A percentile compares a stretch with the other conserved stretches of the same genome.
phyloP scores from a whole-genome alignment of 2,329 filamentous ascomycete species.

The Paraphaeosphaeria sporulosa region DNA sequence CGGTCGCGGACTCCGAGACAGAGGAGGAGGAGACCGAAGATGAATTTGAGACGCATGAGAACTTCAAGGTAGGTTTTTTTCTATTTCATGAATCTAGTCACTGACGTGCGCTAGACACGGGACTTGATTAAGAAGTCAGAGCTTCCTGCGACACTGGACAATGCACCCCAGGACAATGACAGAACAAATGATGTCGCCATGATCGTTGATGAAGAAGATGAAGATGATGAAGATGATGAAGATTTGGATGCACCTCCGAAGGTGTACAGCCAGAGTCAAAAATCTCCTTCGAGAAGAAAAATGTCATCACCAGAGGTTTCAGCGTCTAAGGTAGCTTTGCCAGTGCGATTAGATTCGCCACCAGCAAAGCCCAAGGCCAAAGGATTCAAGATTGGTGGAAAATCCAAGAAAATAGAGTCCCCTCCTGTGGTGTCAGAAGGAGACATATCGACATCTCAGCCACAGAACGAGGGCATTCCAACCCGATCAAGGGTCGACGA shows the following conservation, averaged over 20 bases:
- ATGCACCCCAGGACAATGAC: constrained; percentile 15
- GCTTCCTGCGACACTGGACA: not conserved
- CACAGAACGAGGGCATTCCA: constrained; percentile 3
- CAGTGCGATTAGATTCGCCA: not conserved
- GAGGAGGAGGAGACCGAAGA: constrained; percentile 44
- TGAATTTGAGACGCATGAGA: constrained; percentile 46
- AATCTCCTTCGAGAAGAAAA: constrained; percentile 5
- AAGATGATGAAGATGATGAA: constrained; percentile 37
- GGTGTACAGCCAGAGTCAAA: constrained; percentile 22
- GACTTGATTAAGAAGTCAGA: not conserved
- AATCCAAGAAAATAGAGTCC: constrained; percentile 20
- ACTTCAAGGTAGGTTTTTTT: constrained; percentile 35
- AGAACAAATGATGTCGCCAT: constrained; percentile 45
- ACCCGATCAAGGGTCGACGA: constrained; percentile 9
- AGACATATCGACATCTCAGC: constrained; percentile 2
- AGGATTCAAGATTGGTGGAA: constrained; percentile 42
- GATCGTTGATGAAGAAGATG: not conserved
- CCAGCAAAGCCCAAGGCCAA: constrained; percentile 27
- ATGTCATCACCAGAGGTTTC: constrained; percentile 16
- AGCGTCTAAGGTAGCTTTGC: constrained; percentile 2
- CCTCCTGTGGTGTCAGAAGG: constrained; percentile 9
- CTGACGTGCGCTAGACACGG: constrained; percentile 23
- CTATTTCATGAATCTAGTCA: not conserved
- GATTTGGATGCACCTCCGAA: constrained; percentile 48
- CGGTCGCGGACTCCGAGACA: constrained; percentile 19